phyloP scores from a whole-genome alignment of 306 rosid genomes.

The Pyrus bretschneideri region DNA sequence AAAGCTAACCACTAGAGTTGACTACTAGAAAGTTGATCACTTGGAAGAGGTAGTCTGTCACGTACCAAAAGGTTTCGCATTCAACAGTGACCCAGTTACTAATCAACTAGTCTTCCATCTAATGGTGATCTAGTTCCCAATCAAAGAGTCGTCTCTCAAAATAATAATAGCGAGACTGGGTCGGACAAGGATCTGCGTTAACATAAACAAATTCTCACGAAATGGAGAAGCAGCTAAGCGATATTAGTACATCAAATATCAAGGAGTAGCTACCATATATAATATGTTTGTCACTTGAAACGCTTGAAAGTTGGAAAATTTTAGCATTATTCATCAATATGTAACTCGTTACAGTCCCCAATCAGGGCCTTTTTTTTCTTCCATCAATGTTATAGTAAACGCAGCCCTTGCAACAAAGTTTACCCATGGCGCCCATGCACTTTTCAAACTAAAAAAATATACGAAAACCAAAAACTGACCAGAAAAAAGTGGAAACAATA shows the following conservation, averaged over 20 bases:
- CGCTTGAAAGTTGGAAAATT: not conserved
- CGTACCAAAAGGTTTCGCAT: no score
- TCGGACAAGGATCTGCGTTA: no score
- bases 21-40: no score
- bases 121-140: no score
- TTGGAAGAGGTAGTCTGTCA: no score
- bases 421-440: not conserved
- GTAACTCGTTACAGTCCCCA: not conserved
- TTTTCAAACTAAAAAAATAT: not conserved
- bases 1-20: no score
- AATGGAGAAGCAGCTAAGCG: not conserved
- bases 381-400: no score
- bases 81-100: no score
- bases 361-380: not conserved
- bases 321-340: constrained; percentile 3
- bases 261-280: not conserved
- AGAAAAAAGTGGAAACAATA: not conserved
- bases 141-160: no score
- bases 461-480: not conserved
- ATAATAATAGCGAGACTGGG: no score
- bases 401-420: not conserved
- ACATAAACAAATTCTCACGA: not conserved
- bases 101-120: no score
- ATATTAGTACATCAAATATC: not conserved
- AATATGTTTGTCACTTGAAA: not conserved